phyloP scores from a whole-genome alignment of 2,329 filamentous ascomycete species.

The Metarhizium robertsii region DNA sequence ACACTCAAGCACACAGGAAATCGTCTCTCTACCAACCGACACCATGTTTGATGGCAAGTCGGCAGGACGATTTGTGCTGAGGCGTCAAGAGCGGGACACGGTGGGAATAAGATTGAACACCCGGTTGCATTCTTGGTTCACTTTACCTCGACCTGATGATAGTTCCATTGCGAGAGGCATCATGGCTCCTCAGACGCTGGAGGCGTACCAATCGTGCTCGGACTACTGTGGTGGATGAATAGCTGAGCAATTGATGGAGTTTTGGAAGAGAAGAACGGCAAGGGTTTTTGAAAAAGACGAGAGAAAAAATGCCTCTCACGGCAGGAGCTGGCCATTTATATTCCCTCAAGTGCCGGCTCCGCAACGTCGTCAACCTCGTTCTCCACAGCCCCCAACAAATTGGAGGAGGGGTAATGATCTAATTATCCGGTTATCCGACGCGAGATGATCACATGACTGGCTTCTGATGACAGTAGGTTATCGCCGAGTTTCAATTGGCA shows the following conservation, averaged over 20 bases:
- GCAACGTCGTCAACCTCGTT: no score
- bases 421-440: no score
- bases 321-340: no score
- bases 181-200: conserved; percentile 12
- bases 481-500: no score
- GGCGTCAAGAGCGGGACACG: conserved; percentile 1
- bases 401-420: no score
- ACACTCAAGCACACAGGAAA: background rate
- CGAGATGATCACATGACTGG: no score
- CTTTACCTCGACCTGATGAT: conserved; percentile 36
- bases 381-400: no score
- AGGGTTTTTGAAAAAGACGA: background rate
- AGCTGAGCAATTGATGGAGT: background rate
- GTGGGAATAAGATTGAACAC: conserved; percentile 25
- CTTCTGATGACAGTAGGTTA: no score
- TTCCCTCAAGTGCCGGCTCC: no score
- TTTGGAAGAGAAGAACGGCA: background rate
- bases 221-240: background rate
- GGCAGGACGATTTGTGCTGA: background rate
- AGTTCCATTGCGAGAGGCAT: conserved; percentile 22
- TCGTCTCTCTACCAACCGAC: background rate
- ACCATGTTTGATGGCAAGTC: background rate
- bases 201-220: conserved; percentile 9
- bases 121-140: conserved; percentile 35
- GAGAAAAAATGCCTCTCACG: no score